A percentile compares a stretch with the other conserved stretches of the same genome.
Evolutionary conservation across 495 filamentous ascomycete genomes (phyloP).

Genomic region (Aspergillus bridgeri): DNA sequence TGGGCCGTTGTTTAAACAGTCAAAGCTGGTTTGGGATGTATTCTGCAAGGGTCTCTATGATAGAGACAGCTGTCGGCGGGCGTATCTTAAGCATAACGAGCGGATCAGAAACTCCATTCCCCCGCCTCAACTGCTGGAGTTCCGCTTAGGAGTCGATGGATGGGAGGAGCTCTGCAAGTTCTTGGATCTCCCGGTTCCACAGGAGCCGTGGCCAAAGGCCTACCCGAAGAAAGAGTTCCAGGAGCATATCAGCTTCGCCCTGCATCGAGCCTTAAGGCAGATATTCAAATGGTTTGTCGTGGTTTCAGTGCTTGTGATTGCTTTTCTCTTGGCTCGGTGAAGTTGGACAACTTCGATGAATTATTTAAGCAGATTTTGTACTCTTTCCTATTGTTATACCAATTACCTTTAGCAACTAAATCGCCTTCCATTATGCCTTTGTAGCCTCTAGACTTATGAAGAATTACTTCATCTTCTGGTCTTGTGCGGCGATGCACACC

Average conservation of each 20-base stretch:
- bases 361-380: no score
- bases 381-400: no score
- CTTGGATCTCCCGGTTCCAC: neutral
- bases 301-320: neutral
- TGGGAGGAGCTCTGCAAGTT: constrained; percentile 9
- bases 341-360: neutral
- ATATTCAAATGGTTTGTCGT: neutral
- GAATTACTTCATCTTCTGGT: no score
- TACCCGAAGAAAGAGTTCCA: neutral
- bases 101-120: neutral
- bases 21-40: constrained; percentile 1
- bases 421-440: no score
- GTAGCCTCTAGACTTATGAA: no score
- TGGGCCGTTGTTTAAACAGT: constrained; percentile 4
- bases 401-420: no score
- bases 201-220: constrained; percentile 3
- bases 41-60: constrained; percentile 1
- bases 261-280: neutral
- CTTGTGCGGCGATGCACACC: no score
- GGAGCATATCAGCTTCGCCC: constrained; percentile 1
- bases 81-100: constrained; percentile 4
- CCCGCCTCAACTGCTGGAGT: neutral
- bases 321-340: neutral
- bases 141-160: constrained; percentile 5
- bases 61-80: neutral